A percentile compares a stretch with the other conserved stretches of the same genome.
These are phyloP conservation scores for Pyrenopolyporus hunteri DNA, from an alignment of 495 filamentous ascomycete genomes.

Conservation along the genomic window DNA sequence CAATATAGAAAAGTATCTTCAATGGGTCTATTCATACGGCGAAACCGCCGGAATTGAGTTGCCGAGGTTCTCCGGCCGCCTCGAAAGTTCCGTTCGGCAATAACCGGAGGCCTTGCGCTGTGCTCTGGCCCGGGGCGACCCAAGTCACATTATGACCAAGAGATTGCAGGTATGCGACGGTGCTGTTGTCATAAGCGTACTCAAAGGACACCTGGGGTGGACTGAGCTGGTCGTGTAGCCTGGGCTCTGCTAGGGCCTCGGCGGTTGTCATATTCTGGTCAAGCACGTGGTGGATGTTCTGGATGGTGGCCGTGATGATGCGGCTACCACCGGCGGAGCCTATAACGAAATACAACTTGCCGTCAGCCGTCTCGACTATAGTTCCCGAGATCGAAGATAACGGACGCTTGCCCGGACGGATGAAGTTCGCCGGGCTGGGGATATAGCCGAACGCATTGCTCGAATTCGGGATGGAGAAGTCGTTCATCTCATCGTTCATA, in stretches of 20 bases:
- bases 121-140: conserved; percentile 66
- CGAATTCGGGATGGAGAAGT: conserved; percentile 79
- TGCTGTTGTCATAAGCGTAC: conserved; percentile 68
- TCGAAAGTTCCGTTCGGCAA: conserved; percentile 70
- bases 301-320: conserved; percentile 84
- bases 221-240: conserved; percentile 83
- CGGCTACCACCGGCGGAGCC: conserved; percentile 86
- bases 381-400: conserved; percentile 79
- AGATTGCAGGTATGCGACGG: conserved; percentile 65
- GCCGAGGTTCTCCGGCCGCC: conserved; percentile 72
- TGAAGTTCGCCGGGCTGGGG: conserved; percentile 80
- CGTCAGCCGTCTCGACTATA: conserved; percentile 73
- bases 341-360: conserved; percentile 69
- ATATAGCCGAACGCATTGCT: conserved; percentile 83
- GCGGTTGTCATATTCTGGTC: conserved; percentile 64
- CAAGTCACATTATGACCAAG: conserved; percentile 78
- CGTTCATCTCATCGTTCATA: conserved; percentile 96
- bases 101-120: conserved; percentile 73
- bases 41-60: conserved; percentile 73
- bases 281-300: conserved; percentile 75
- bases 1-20: background rate
- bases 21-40: conserved; percentile 53
- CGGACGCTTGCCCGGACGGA: conserved; percentile 80
- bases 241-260: conserved; percentile 67
- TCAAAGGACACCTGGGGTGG: conserved; percentile 76